These are phyloP conservation scores for Leccinum sublutescens DNA, from an alignment of 768 basidiomycete genomes.

Conservation along the genomic window DNA sequence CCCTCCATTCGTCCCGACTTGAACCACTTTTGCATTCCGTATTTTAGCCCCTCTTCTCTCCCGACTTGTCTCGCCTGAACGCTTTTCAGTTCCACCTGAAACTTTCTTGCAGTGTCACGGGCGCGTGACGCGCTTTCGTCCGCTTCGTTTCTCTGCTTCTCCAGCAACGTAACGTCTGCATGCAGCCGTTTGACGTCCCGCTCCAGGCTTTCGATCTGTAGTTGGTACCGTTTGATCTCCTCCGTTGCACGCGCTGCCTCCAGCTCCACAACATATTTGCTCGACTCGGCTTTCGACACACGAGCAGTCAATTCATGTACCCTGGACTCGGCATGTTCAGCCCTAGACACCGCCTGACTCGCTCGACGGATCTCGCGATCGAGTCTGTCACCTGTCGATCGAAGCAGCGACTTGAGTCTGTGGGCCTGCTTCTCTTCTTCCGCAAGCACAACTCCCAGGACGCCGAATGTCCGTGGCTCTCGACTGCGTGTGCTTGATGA, in stretches of 20 bases:
- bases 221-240: constrained; percentile 46
- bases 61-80: constrained; percentile 44
- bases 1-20: constrained; percentile 45
- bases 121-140: constrained; percentile 44
- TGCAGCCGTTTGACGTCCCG: constrained; percentile 41
- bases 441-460: constrained; percentile 45
- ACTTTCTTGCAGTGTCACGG: constrained; percentile 43
- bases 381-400: constrained; percentile 50
- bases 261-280: constrained; percentile 38
- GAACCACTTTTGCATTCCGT: constrained; percentile 44
- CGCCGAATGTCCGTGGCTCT: constrained; percentile 37
- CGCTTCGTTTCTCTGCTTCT: constrained; percentile 39
- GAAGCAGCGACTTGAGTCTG: constrained; percentile 52
- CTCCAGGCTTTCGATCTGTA: constrained; percentile 47
- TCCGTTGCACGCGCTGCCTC: constrained; percentile 41
- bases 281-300: constrained; percentile 41
- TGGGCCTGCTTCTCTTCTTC: constrained; percentile 58
- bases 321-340: constrained; percentile 49
- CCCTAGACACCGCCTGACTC: constrained; percentile 50
- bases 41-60: constrained; percentile 40
- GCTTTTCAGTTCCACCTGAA: constrained; percentile 43
- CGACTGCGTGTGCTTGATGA: constrained; percentile 40
- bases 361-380: constrained; percentile 56
- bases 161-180: constrained; percentile 31
- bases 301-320: constrained; percentile 41